Percentiles rank a stretch among this genome's conserved stretches.
phyloP scores from a whole-genome alignment of 495 filamentous ascomycete genomes.

The Hyaloscypha hepaticicola region DNA sequence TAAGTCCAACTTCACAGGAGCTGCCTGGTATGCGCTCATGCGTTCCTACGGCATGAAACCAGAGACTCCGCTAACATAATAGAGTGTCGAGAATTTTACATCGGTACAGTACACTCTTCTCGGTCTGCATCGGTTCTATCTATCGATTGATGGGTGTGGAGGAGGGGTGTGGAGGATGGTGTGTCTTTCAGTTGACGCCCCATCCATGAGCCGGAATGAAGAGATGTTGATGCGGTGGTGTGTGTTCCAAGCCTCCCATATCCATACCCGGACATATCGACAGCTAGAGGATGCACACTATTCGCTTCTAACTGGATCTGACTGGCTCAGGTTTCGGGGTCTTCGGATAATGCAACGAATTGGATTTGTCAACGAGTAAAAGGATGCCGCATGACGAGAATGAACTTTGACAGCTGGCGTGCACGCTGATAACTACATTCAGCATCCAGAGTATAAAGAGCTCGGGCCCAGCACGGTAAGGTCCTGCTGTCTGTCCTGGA shows the following conservation, averaged over 20 bases:
- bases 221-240: neutral
- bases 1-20: too few relatives aligned
- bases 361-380: neutral
- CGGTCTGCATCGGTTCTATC: neutral
- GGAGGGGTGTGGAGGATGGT: neutral
- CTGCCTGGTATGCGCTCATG: too few relatives aligned
- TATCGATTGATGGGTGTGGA: neutral
- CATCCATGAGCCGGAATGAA: neutral
- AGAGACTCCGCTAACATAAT: too few relatives aligned
- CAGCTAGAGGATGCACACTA: neutral
- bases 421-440: neutral
- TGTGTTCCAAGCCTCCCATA: neutral
- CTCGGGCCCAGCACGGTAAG: neutral
- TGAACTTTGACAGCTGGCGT: neutral
- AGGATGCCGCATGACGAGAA: neutral
- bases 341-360: neutral
- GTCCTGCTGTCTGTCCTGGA: neutral
- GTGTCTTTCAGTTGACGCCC: neutral
- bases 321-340: neutral
- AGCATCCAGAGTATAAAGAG: neutral
- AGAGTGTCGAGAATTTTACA: neutral
- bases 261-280: neutral
- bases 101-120: neutral
- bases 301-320: neutral
- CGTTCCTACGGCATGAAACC: too few relatives aligned